These are phyloP conservation scores for Apiospora aurea DNA, from an alignment of 2,329 filamentous ascomycete species.

Conservation along the genomic window DNA sequence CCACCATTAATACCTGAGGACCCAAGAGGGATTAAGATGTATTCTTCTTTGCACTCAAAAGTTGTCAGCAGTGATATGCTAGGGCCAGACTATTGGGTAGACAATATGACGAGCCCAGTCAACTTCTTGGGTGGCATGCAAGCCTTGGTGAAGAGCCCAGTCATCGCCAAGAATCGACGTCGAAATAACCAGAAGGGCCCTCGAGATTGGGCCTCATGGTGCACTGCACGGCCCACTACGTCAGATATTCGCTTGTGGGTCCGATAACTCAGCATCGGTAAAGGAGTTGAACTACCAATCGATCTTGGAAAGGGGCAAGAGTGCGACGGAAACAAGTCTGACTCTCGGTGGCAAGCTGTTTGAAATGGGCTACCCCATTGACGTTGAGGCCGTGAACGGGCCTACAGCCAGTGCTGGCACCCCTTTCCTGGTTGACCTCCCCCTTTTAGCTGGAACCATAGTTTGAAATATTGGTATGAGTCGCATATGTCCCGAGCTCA, in stretches of 20 bases:
- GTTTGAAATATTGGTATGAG: conserved; percentile 60
- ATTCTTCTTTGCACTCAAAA: conserved; percentile 26
- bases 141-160: conserved; percentile 28
- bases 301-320: conserved; percentile 28
- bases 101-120: conserved; percentile 36
- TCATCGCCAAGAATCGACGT: not conserved
- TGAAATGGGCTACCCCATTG: conserved; percentile 30
- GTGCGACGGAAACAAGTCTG: conserved; percentile 31
- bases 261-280: conserved; percentile 25
- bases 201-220: conserved; percentile 41
- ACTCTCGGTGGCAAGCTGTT: conserved; percentile 29
- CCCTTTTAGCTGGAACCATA: conserved; percentile 63
- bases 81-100: conserved; percentile 34
- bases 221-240: conserved; percentile 37
- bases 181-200: conserved; percentile 28
- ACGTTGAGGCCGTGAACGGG: conserved; percentile 32
- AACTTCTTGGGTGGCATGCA: conserved; percentile 34
- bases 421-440: conserved; percentile 51
- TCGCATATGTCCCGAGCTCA: conserved; percentile 52
- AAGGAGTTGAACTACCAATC: conserved; percentile 35
- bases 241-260: conserved; percentile 25
- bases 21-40: conserved; percentile 24
- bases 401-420: conserved; percentile 27
- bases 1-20: not conserved
- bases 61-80: conserved; percentile 27